Evolutionary conservation across 768 basidiomycete species (phyloP).

Genomic region (Boletales sp.): DNA sequence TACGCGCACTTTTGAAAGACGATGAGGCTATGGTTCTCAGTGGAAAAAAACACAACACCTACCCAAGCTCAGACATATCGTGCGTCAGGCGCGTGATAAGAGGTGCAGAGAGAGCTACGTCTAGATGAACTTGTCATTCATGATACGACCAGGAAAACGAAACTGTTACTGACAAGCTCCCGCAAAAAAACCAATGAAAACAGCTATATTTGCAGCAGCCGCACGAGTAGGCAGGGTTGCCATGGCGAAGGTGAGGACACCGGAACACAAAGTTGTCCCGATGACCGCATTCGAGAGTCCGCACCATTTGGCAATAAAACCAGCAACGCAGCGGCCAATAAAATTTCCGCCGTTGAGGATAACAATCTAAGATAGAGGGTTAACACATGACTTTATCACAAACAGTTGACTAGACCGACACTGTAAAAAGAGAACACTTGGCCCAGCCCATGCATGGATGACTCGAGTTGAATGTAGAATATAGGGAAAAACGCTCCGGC

Average conservation of each 20-base stretch:
- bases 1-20: constrained; percentile 24
- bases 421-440: constrained; percentile 51
- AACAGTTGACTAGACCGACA: constrained; percentile 30
- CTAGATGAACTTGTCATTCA: constrained; percentile 14
- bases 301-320: constrained; percentile 33
- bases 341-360: constrained; percentile 37
- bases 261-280: constrained; percentile 31
- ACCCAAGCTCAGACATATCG: constrained; percentile 49
- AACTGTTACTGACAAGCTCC: constrained; percentile 36
- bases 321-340: constrained; percentile 35
- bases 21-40: neutral
- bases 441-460: constrained; percentile 45
- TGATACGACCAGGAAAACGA: neutral
- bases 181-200: constrained; percentile 48
- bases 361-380: constrained; percentile 26
- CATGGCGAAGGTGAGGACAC: constrained; percentile 42
- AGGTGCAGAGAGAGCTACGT: constrained; percentile 40
- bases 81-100: constrained; percentile 41
- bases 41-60: constrained; percentile 1
- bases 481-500: constrained; percentile 44
- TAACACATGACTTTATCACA: neutral
- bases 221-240: constrained; percentile 35
- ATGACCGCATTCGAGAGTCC: constrained; percentile 46
- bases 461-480: constrained; percentile 57
- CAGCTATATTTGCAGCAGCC: constrained; percentile 35